Conservation (phyloP, 2,329 filamentous ascomycete species). For the Colletotrichum spaethianum region DNA sequence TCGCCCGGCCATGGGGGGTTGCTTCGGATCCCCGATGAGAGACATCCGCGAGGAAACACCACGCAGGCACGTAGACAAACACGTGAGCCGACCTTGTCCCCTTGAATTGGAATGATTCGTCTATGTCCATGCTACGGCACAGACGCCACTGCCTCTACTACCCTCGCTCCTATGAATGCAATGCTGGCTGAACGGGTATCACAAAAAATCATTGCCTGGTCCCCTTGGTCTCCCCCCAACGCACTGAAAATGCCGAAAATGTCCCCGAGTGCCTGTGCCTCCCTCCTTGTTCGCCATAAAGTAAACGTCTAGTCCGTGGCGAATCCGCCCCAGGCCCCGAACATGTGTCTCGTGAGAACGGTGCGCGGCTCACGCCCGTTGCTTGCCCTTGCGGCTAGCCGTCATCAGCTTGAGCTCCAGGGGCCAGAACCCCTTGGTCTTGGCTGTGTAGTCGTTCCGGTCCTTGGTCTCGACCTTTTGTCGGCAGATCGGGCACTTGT, state of each 20-base stretch:
- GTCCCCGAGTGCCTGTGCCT: slow-evolving; percentile 1
- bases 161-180: slow-evolving; percentile 7
- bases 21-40: neutral
- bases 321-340: neutral
- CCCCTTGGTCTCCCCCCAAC: slow-evolving; percentile 5
- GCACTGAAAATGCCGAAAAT: slow-evolving; percentile 35
- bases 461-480: slow-evolving; percentile 68
- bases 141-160: neutral
- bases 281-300: neutral
- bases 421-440: slow-evolving; percentile 68
- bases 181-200: slow-evolving; percentile 40
- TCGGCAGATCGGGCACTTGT: slow-evolving; percentile 75
- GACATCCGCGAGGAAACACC: neutral
- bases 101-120: slow-evolving; percentile 7
- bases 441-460: slow-evolving; percentile 56
- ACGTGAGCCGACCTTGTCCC: neutral
- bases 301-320: slow-evolving; percentile 1
- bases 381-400: slow-evolving; percentile 66
- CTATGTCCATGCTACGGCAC: neutral
- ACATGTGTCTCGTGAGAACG: neutral
- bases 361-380: slow-evolving; percentile 36
- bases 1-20: neutral
- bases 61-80: neutral
- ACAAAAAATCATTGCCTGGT: slow-evolving; percentile 19
- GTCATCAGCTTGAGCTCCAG: slow-evolving; percentile 76